Evolutionary conservation across 805 yeast genomes (phyloP), one percentile per base, ranked within the genome.

Genomic region (Saturnispora mendoncae): DNA sequence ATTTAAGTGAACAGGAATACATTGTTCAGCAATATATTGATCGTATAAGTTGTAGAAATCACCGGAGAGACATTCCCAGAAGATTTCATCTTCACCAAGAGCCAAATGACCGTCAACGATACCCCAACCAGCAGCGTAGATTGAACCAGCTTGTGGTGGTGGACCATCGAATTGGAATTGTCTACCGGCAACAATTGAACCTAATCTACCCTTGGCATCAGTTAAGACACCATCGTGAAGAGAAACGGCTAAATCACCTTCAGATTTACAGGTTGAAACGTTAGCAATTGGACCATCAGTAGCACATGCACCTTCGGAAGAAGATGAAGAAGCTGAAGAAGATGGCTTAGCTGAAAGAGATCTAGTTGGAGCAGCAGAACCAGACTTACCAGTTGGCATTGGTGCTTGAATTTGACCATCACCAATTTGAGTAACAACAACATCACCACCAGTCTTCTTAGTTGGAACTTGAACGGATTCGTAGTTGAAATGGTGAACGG

Each of bases 91-190:
- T 54, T 61, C 58, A 57, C 78, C 79, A 50, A 73, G 60, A 41
- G 76, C 71, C 55, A 73, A 66, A 61, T 65, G 63, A 32, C 67
- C 71, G 25, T 65, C 73, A 41, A 67, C 53, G 49, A 70, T 65
- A 42, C 70, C 59, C 75, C 75, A 69, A 46, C 75, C 74, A 40
- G 67, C 69, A 51, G 76, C 75, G 53, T 68, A 67, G 45, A 68
- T 67, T 41, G 74, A 65, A 59, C 74, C 74, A 39, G 74, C 78
- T 62, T 74, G 80, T 48, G 79, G 79, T 60, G 77, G 74, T 39
- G 79, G 79, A 53, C 79, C 80, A 54, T 74, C 80, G 53, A 74
- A 74, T 62, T 74, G 80, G 73, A 74, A 74, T 62, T 74, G 80
- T 64, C 74, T 66, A 73, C 72, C 72, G 44, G 78, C 72, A 49